Conservation (phyloP, 1,139 yeast species). For the Geotrichum histeridarum region DNA sequence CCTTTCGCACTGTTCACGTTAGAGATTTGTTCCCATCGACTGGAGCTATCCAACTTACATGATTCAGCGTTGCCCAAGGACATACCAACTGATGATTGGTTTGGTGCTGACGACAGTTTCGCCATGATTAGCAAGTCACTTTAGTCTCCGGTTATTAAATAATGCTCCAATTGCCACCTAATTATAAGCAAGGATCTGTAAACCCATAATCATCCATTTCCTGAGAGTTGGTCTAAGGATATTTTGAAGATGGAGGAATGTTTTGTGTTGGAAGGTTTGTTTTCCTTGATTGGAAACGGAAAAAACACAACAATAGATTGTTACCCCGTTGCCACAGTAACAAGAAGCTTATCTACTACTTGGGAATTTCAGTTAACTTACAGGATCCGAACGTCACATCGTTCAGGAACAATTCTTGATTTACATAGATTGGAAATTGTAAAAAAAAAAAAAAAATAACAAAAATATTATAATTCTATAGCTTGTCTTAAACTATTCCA, state of each 20-base stretch:
- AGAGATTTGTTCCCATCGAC: neutral
- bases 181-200: neutral
- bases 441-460: neutral
- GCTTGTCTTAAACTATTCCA: neutral
- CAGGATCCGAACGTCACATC: no score
- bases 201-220: neutral
- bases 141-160: neutral
- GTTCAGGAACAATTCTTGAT: no score
- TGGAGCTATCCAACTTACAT: neutral
- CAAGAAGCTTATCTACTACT: neutral
- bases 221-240: neutral
- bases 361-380: neutral
- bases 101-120: constrained; percentile 2
- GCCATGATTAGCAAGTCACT: neutral
- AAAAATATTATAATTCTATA: neutral
- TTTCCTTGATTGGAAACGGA: neutral
- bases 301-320: neutral
- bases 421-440: neutral
- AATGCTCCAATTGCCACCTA: neutral
- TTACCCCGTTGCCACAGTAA: neutral
- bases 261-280: neutral
- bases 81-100: neutral
- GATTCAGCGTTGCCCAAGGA: constrained; percentile 2
- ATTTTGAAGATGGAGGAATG: neutral
- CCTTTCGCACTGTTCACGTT: neutral